Percentiles rank a stretch among this genome's conserved stretches.
Conservation (phyloP, 2,329 filamentous ascomycete species). For the Scedosporium dehoogii region DNA sequence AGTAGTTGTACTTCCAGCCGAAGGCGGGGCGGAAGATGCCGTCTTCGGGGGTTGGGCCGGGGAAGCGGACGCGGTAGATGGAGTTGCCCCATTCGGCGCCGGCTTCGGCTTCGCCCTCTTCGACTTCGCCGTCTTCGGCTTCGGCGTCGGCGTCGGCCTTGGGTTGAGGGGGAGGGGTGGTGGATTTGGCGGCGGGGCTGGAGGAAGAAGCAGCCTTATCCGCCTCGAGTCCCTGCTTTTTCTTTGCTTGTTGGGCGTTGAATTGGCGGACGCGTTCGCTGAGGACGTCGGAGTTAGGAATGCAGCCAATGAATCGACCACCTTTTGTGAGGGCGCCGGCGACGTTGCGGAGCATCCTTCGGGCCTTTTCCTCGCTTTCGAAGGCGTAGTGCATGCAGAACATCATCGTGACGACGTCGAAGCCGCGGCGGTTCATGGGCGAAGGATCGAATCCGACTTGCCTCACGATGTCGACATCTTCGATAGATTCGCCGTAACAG, state of each 20-base stretch:
- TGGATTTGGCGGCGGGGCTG: conserved; percentile 12
- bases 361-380: conserved; percentile 80
- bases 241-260: conserved; percentile 44
- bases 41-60: conserved; percentile 69
- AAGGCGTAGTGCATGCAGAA: conserved; percentile 99
- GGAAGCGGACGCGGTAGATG: conserved; percentile 86
- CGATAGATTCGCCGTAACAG: conserved; percentile 79
- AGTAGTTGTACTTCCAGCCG: conserved; percentile 97
- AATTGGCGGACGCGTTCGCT: conserved; percentile 67
- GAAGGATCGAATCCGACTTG: conserved; percentile 81
- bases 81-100: conserved; percentile 84
- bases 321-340: conserved; percentile 86
- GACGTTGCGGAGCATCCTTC: conserved; percentile 89
- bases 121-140: conserved; percentile 34
- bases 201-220: conserved; percentile 9
- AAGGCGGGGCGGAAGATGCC: conserved; percentile 90
- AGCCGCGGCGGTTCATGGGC: conserved; percentile 66
- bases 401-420: conserved; percentile 98
- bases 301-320: conserved; percentile 86
- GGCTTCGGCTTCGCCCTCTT: conserved; percentile 53
- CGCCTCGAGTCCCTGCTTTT: conserved; percentile 27
- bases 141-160: conserved; percentile 24
- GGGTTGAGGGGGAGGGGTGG: conserved; percentile 9
- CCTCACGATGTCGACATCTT: conserved; percentile 68
- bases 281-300: conserved; percentile 93